Conservation (phyloP, 495 filamentous ascomycete genomes). For the Aspergillus sparsus region DNA sequence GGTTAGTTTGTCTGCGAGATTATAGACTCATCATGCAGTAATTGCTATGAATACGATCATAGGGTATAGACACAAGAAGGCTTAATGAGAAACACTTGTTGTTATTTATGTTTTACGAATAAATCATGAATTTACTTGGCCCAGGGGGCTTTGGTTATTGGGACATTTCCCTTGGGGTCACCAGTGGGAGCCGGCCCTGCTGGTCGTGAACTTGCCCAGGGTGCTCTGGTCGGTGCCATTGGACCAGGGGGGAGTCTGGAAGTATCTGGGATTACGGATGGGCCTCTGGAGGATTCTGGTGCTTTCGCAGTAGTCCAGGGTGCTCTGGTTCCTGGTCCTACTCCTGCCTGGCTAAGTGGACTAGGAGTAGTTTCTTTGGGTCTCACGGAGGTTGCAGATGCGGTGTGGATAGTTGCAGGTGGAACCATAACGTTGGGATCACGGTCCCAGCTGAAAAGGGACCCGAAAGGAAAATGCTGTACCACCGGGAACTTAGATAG, state of each 20-base stretch:
- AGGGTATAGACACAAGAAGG: not conserved
- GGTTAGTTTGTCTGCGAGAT: not conserved
- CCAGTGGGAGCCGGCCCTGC: constrained; percentile 27
- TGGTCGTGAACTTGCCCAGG: constrained; percentile 39
- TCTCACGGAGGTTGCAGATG: constrained; percentile 54
- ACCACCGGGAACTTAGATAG: constrained; percentile 71
- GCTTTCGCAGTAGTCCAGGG: constrained; percentile 47
- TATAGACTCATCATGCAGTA: no score
- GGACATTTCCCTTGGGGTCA: constrained; percentile 20
- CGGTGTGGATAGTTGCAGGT: constrained; percentile 54
- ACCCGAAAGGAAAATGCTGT: constrained; percentile 74
- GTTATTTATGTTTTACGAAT: not conserved
- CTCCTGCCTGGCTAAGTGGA: constrained; percentile 10
- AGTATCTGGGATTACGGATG: constrained; percentile 30
- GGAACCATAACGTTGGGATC: constrained; percentile 61
- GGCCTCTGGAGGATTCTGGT: constrained; percentile 15
- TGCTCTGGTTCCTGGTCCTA: constrained; percentile 43
- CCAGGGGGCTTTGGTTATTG: constrained; percentile 50
- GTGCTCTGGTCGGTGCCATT: constrained; percentile 49
- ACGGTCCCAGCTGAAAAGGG: constrained; percentile 77
- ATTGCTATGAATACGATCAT: not conserved
- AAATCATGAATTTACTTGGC: constrained; percentile 28
- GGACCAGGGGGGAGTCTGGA: constrained; percentile 39
- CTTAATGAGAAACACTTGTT: not conserved
- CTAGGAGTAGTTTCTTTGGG: constrained; percentile 26